Evolutionary conservation across 768 basidiomycete genomes (phyloP).

Genomic region (Megacollybia marginata): DNA sequence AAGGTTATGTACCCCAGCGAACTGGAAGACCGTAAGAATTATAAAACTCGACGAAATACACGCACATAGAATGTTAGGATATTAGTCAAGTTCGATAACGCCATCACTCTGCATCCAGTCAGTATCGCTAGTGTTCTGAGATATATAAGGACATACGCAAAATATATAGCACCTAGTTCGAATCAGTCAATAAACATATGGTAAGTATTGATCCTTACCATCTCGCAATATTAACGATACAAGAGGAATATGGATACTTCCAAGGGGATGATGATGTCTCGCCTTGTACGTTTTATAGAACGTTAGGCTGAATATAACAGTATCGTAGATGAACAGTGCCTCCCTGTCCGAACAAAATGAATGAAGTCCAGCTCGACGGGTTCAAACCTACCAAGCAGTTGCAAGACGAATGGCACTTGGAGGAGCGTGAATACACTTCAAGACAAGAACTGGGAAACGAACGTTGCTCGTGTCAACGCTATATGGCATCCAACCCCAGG

Average conservation of each 20-base stretch:
- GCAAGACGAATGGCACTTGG: background rate
- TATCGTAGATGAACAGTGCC: slow-evolving; percentile 41
- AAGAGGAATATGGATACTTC: slow-evolving; percentile 22
- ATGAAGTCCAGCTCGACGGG: slow-evolving; percentile 1
- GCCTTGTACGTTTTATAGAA: slow-evolving; percentile 36
- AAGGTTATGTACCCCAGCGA: slow-evolving; percentile 12
- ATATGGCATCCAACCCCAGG: slow-evolving; percentile 27
- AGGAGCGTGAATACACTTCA: background rate
- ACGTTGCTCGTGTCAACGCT: slow-evolving; percentile 16
- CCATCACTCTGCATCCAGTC: slow-evolving; percentile 36
- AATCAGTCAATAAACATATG: background rate
- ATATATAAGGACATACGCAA: slow-evolving; percentile 35
- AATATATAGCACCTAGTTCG: slow-evolving; percentile 43
- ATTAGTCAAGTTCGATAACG: slow-evolving; percentile 41
- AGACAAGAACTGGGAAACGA: background rate
- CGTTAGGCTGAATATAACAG: slow-evolving; percentile 38
- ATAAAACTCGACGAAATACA: background rate
- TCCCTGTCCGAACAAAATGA: slow-evolving; percentile 36
- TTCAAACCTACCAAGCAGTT: background rate
- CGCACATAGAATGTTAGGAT: slow-evolving; percentile 32
- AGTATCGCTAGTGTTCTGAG: no score
- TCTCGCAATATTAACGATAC: slow-evolving; percentile 39
- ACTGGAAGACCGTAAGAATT: background rate
- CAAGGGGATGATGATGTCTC: slow-evolving; percentile 16
- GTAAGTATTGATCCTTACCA: slow-evolving; percentile 25